Conservation (phyloP, 129 eudicot genomes). For the Artemisia annua region DNA sequence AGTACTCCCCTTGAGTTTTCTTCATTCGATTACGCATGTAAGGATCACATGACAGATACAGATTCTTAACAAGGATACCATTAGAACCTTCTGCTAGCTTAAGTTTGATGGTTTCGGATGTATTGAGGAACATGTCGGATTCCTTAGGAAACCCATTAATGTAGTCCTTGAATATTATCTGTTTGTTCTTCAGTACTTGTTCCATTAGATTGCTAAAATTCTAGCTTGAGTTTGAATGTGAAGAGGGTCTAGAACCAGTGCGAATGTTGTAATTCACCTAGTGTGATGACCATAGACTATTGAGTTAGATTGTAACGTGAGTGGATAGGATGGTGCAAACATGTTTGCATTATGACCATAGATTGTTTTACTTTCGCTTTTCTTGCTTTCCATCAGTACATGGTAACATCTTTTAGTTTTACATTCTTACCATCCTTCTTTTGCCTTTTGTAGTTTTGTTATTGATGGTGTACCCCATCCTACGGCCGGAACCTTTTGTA, state of each 20-base stretch:
- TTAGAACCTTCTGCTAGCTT: constrained; percentile 13
- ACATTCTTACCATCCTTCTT: too few species aligned
- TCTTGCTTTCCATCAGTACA: too few species aligned
- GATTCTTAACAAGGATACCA: constrained; percentile 16
- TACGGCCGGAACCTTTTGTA: too few species aligned
- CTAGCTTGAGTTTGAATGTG: not conserved
- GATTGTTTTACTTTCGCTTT: too few species aligned
- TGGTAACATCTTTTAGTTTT: too few species aligned
- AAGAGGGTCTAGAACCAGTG: not conserved
- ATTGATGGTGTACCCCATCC: too few species aligned
- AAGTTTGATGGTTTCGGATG: constrained; percentile 1
- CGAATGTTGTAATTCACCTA: too few species aligned
- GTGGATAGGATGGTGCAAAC: too few species aligned
- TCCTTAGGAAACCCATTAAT: constrained; percentile 11
- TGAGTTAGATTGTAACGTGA: too few species aligned
- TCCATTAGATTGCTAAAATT: not conserved
- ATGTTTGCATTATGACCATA: too few species aligned
- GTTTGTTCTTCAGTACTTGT: not conserved
- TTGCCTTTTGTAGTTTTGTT: too few species aligned
- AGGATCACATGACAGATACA: constrained; percentile 30
- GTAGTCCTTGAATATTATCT: not conserved
- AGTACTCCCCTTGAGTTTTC: constrained; percentile 1
- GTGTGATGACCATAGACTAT: not conserved
- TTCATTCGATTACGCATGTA: constrained; percentile 25
- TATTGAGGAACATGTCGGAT: constrained; percentile 2